A percentile compares a stretch with the other conserved stretches of the same genome.
These are phyloP conservation scores for Colletotrichum sp. DNA, from an alignment of 2,329 filamentous ascomycete genomes.

Conservation along the genomic window DNA sequence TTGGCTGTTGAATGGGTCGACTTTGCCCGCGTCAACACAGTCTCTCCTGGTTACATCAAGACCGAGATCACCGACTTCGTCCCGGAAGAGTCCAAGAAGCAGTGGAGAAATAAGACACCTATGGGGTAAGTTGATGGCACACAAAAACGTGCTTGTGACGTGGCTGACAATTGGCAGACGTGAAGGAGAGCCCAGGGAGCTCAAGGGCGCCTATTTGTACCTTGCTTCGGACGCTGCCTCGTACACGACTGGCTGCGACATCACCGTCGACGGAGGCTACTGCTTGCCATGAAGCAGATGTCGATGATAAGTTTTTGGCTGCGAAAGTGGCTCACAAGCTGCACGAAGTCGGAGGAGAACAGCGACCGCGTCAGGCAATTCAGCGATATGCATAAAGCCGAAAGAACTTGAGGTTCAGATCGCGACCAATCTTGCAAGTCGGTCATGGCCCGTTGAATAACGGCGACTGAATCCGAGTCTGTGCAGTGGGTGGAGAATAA, in stretches of 20 bases:
- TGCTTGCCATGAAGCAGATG: conserved; percentile 47
- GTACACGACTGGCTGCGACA: conserved; percentile 78
- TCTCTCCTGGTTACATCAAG: conserved; percentile 78
- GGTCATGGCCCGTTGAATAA: background rate
- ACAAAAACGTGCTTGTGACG: background rate
- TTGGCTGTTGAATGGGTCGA: conserved; percentile 79
- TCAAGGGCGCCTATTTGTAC: conserved; percentile 85
- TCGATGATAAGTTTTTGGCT: background rate
- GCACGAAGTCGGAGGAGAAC: background rate
- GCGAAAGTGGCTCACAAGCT: background rate
- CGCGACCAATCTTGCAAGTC: background rate
- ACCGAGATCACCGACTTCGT: conserved; percentile 75
- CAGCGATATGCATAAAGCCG: background rate
- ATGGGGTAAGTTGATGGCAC: conserved; percentile 61
- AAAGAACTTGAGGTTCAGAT: background rate
- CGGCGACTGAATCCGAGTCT: background rate
- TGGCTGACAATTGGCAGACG: conserved; percentile 48
- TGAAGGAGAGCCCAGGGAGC: conserved; percentile 74
- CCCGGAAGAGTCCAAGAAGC: conserved; percentile 67
- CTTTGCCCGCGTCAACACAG: conserved; percentile 74
- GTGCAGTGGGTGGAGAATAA: background rate
- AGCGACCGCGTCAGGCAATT: background rate
- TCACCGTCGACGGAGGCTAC: conserved; percentile 80
- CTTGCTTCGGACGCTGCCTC: conserved; percentile 82
- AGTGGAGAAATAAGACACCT: conserved; percentile 81